These are phyloP conservation scores for Cladosporium sp. DNA, from an alignment of 2,329 filamentous ascomycete species.

Conservation along the genomic window DNA sequence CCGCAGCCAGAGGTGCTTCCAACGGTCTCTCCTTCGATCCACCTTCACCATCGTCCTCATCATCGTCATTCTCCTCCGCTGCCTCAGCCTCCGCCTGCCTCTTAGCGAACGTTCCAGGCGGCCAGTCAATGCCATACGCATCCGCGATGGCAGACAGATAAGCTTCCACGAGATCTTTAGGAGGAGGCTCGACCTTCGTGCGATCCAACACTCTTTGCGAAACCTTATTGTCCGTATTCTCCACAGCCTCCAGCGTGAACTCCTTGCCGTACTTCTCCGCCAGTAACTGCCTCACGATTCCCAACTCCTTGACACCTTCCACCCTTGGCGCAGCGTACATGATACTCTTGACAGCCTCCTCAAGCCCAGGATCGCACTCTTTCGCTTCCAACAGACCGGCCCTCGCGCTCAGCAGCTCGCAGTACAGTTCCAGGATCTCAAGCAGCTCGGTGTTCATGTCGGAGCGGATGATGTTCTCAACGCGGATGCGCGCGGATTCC, in stretches of 20 bases:
- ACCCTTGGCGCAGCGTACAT: constrained; percentile 91
- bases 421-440: constrained; percentile 95
- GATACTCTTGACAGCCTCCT: constrained; percentile 86
- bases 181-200: constrained; percentile 77
- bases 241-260: constrained; percentile 76
- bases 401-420: constrained; percentile 84
- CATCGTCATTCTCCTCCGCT: constrained; percentile 35
- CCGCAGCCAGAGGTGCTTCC: constrained; percentile 44
- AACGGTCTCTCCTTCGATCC: constrained; percentile 35
- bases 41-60: constrained; percentile 42
- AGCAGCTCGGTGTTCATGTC: constrained; percentile 92
- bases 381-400: constrained; percentile 72
- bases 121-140: constrained; percentile 86
- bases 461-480: constrained; percentile 96
- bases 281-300: constrained; percentile 70
- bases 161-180: constrained; percentile 73
- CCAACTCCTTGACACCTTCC: constrained; percentile 82
- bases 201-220: constrained; percentile 80
- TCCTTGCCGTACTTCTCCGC: constrained; percentile 96
- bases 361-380: constrained; percentile 56
- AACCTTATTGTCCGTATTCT: constrained; percentile 74
- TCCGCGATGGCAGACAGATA: constrained; percentile 94
- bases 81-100: constrained; percentile 32
- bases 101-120: constrained; percentile 43
- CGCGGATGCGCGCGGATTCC: constrained; percentile 87